phyloP scores from a whole-genome alignment of 257 asterid genomes.

The Thymus mandschuricus region DNA sequence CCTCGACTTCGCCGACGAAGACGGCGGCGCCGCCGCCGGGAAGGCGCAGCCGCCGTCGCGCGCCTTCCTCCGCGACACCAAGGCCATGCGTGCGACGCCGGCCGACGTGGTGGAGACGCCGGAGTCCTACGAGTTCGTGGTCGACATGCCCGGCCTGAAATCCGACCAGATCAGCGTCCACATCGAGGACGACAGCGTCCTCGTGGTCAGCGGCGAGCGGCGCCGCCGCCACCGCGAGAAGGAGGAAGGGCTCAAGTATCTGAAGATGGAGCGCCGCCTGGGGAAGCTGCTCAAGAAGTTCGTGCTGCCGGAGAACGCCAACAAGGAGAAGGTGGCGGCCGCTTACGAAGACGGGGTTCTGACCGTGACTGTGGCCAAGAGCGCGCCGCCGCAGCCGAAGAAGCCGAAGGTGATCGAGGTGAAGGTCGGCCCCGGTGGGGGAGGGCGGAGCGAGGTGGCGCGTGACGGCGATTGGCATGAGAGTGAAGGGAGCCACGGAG shows the following conservation, averaged over 20 bases:
- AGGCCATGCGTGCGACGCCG: background rate
- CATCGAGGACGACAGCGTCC: background rate
- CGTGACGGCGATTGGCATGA: background rate
- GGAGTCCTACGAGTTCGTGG: background rate
- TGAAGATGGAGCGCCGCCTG: background rate
- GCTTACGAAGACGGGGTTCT: background rate
- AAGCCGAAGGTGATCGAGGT: background rate
- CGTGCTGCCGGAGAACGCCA: background rate
- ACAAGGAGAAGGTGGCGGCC: background rate
- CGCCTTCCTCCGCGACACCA: background rate
- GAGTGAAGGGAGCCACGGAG: too few species aligned
- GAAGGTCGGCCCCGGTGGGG: background rate
- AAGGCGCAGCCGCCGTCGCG: background rate
- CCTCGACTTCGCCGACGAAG: background rate
- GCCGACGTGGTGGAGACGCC: background rate
- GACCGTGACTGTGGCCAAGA: background rate
- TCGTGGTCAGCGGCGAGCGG: background rate
- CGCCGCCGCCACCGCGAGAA: background rate
- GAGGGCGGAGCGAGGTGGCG: background rate
- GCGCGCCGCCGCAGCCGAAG: background rate
- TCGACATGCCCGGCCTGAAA: background rate
- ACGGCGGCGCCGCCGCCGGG: background rate
- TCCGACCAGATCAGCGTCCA: background rate
- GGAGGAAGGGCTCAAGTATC: background rate
- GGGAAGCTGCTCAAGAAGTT: background rate